A percentile compares a stretch with the other conserved stretches of the same genome.
Conservation (phyloP, 805 yeast species). For the Metschnikowia bowlesiae region DNA sequence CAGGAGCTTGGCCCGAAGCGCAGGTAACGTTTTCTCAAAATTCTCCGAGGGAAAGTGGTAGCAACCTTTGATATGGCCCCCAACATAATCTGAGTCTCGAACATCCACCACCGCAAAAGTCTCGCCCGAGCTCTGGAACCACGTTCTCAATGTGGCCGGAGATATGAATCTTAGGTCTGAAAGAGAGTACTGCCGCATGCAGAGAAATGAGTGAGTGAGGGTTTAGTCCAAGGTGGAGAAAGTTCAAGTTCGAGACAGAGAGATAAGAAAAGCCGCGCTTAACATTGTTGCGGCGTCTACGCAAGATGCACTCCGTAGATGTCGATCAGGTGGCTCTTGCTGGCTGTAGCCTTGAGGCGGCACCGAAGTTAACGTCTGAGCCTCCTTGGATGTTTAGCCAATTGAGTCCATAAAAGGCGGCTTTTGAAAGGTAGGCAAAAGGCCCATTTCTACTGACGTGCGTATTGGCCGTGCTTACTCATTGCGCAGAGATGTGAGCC, state of each 20-base stretch:
- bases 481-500: neutral
- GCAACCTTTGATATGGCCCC: slow-evolving; percentile 65
- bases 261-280: neutral
- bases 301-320: neutral
- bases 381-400: too few species aligned
- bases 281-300: neutral
- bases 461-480: neutral
- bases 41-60: slow-evolving; percentile 51
- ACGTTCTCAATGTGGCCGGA: slow-evolving; percentile 40
- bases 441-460: too few species aligned
- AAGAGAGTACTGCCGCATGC: slow-evolving; percentile 13
- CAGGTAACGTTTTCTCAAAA: slow-evolving; percentile 37
- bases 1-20: slow-evolving; percentile 30
- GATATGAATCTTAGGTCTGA: slow-evolving; percentile 46
- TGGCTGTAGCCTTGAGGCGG: neutral
- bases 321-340: neutral
- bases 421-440: too few species aligned
- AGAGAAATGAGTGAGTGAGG: neutral
- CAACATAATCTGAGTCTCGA: slow-evolving; percentile 75
- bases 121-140: slow-evolving; percentile 42
- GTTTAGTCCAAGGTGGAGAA: neutral
- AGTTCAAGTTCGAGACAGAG: neutral
- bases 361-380: too few species aligned
- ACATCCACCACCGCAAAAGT: slow-evolving; percentile 69
- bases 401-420: too few species aligned